Base-by-base conservation (phyloP, 2,329 filamentous ascomycete genomes). In the Ramularia endophylla region DNA sequence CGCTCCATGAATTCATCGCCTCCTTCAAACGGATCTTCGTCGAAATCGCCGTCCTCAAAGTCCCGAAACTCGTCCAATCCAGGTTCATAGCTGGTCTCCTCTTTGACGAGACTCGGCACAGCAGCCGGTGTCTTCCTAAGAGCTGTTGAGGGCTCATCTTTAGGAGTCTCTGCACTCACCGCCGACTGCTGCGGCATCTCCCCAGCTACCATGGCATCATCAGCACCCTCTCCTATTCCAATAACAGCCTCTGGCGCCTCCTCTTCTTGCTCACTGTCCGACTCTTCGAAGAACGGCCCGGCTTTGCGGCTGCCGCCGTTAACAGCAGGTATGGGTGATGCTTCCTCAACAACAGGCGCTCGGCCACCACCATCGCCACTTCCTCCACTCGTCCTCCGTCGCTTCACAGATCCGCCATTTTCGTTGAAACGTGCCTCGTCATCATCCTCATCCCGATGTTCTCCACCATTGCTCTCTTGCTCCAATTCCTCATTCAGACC, bases 261-360 rank as follows among this genome's bases (percentile, higher is more conserved):
- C 11, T 57, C 57, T 6, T 61, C 59, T 5, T 74, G 67, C 38
- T 81, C 77, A 29, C 71, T 78, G 40, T 81, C 77, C 1, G 83
- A 87, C 46, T 87, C 83, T 43, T 84, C 76, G 29, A 88, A 58
- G 52, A 89, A 89, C 0, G 83, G 83, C 0, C 78, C 80, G 42
- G 62, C 44, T 60, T 55, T 47, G 8, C 45, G 38, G 16, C 25
- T 20, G 9, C 31, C 31, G 11, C 19, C 19, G 5, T 19, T n/a
- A 12, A 16, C 16, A 17, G 15, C 31, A 19, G 31, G 13, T 11
- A 11, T 11, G 8, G 16, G 16, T 19, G 31, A 19, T 11, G 16
- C 16, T n/a, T 22, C 12, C 31, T 34, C 31, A 12, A 9, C 12
- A 9, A 3, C 16, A 18, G 31, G 18, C 7, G 5, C 16, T 13